Evolutionary conservation across 1,139 yeast genomes (phyloP), one percentile per base, ranked within the genome.

Genomic region (Geotrichum candidum): DNA sequence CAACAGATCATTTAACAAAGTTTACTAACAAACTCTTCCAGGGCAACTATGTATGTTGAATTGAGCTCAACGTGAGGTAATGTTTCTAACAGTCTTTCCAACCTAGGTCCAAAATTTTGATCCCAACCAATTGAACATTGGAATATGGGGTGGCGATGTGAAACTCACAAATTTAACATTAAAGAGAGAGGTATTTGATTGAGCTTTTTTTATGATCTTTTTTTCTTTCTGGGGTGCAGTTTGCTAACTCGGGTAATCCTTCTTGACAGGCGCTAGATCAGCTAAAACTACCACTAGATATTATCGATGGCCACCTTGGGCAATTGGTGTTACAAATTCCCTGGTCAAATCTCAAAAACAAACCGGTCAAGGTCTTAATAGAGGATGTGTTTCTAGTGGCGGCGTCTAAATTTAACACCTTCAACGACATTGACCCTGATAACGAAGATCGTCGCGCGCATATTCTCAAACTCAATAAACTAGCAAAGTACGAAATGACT

Each of bases 61-160:
- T 11, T 41, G 18, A 23, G 10, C 2, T n/a, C 22, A 9, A 7
- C 22, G 48, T 41, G 48, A 5, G 48, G 10, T 6, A 18, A 23
- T n/a, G 11, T 18, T 9, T 3, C 52, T 13, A 25, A 38, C 41
- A 27, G 50, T 25, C 25, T 51, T 68, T 67, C 90, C 90, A 3
- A 80, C 87, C 23, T 88, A 94, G 76, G 92, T 94, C 59, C 96
- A 95, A 76, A 88, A 94, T 74, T 94, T 94, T 72, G 99, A 94
- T 75, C 94, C 97, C n/a, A 88, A 88, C 67, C 97, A 92, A 72
- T 78, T 94, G 71, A 91, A 94, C 69, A 92, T 94, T 61, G 99
- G 98, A 1, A 91, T 94, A 52, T 92, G 98, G 97, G 85, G 92
- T 69, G 99, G 99, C 46, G 98, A 94, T 78, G 99, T 92, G 56